Evolutionary conservation across 768 basidiomycete genomes (phyloP).

Genomic region (Chalciporus pseudorubinellus): DNA sequence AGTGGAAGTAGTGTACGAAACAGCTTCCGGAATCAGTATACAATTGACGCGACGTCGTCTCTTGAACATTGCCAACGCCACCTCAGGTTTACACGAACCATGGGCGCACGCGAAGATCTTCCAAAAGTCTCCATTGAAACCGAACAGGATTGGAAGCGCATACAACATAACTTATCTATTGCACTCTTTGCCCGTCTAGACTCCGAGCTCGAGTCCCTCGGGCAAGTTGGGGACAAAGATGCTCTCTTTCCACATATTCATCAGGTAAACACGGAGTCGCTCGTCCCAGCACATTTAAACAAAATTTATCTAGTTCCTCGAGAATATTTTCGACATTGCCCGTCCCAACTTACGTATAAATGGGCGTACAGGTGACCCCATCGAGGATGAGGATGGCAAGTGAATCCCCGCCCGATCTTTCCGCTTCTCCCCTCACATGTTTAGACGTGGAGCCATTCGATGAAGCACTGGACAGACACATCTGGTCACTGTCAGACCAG

Average conservation of each 20-base stretch:
- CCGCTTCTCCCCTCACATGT: not conserved
- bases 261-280: constrained; percentile 38
- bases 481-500: constrained; percentile 78
- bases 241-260: constrained; percentile 48
- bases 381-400: constrained; percentile 53
- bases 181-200: constrained; percentile 48
- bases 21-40: not conserved
- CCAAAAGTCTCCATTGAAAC: constrained; percentile 62
- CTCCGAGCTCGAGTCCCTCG: constrained; percentile 41
- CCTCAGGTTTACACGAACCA: not conserved
- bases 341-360: constrained; percentile 77
- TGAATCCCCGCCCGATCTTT: not conserved
- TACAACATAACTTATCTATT: constrained; percentile 51
- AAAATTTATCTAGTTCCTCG: constrained; percentile 48
- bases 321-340: constrained; percentile 57
- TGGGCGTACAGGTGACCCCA: constrained; percentile 70
- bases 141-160: constrained; percentile 62
- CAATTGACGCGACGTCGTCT: no score
- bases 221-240: constrained; percentile 43
- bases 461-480: constrained; percentile 77
- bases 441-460: constrained; percentile 81
- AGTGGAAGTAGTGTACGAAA: not conserved
- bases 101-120: constrained; percentile 42
- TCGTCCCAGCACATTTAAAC: constrained; percentile 1
- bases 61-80: not conserved